Evolutionary conservation across 2,329 filamentous ascomycete species (phyloP).

Genomic region (Diaporthe capsici): DNA sequence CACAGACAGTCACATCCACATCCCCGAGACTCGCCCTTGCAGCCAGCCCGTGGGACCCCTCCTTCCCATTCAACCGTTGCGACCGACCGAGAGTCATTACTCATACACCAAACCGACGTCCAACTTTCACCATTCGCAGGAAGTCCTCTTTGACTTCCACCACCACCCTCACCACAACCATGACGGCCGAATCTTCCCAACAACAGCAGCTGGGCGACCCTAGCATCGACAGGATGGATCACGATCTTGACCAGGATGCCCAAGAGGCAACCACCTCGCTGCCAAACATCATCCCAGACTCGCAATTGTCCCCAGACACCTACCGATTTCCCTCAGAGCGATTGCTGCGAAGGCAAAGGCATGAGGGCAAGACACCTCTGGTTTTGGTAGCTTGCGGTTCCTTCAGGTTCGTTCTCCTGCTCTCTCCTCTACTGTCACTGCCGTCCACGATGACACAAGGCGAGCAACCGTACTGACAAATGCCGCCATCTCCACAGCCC

Average conservation of each 20-base stretch:
- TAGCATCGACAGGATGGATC: constrained; percentile 18
- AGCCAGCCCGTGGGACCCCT: constrained; percentile 2
- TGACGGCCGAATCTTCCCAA: constrained; percentile 9
- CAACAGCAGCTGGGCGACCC: constrained; percentile 1
- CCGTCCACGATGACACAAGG: background rate
- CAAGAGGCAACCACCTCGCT: constrained; percentile 24
- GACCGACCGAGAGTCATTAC: constrained; percentile 21
- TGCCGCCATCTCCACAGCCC: constrained; percentile 40
- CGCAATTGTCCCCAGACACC: constrained; percentile 40
- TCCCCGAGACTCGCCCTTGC: constrained; percentile 32
- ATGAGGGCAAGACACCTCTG: constrained; percentile 50
- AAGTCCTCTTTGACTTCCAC: background rate
- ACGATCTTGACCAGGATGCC: constrained; percentile 14
- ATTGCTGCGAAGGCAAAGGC: constrained; percentile 46
- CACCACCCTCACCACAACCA: background rate
- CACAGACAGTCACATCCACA: background rate
- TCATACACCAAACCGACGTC: background rate
- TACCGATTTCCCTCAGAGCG: constrained; percentile 49
- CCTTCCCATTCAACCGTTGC: constrained; percentile 6
- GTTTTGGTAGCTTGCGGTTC: constrained; percentile 55
- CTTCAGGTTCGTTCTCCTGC: constrained; percentile 47
- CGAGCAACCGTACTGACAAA: constrained; percentile 28
- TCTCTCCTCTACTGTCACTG: background rate
- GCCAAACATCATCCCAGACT: constrained; percentile 39
- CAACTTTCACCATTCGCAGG: background rate